A percentile compares a stretch with the other conserved stretches of the same genome.
Evolutionary conservation across 2,329 filamentous ascomycete genomes (phyloP).

Genomic region (Exserohilum turcica): DNA sequence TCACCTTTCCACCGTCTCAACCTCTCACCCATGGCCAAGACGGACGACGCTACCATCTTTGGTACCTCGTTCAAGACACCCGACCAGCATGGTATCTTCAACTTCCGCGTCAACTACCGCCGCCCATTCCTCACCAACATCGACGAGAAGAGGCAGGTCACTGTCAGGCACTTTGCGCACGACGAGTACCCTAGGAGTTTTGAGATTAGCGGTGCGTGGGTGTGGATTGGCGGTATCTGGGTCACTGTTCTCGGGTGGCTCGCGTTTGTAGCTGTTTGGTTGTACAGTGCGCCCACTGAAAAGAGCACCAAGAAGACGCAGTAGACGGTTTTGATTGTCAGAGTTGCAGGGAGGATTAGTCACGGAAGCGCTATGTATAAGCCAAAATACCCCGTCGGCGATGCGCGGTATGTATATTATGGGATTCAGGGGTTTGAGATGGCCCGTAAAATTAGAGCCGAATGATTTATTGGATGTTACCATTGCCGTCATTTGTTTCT

Average conservation of each 20-base stretch:
- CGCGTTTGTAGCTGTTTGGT: constrained; percentile 83
- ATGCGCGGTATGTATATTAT: constrained; percentile 22
- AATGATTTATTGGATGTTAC: constrained; percentile 2
- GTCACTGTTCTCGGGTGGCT: constrained; percentile 84
- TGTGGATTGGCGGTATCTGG: constrained; percentile 88
- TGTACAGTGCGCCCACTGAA: constrained; percentile 71
- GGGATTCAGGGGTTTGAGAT: constrained; percentile 11
- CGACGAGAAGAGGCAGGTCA: constrained; percentile 94
- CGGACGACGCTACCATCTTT: constrained; percentile 73
- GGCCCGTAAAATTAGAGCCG: constrained; percentile 14
- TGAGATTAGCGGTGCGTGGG: constrained; percentile 88
- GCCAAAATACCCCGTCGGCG: constrained; percentile 11
- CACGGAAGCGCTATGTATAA: constrained; percentile 5
- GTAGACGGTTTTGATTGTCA: constrained; percentile 24
- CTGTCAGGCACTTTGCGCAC: constrained; percentile 94
- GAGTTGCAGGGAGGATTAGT: background rate
- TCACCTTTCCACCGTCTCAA: constrained; percentile 92
- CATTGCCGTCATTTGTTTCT: background rate
- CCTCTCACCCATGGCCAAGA: constrained; percentile 63
- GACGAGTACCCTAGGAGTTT: constrained; percentile 94
- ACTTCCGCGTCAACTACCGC: constrained; percentile 97
- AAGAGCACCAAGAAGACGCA: constrained; percentile 57
- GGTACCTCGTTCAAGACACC: constrained; percentile 78
- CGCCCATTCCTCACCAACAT: constrained; percentile 86
- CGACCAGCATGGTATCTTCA: constrained; percentile 99